Evolutionary conservation across 805 yeast genomes (phyloP), one percentile per base, ranked within the genome.

Genomic region (Saccharomyces paradoxus): DNA sequence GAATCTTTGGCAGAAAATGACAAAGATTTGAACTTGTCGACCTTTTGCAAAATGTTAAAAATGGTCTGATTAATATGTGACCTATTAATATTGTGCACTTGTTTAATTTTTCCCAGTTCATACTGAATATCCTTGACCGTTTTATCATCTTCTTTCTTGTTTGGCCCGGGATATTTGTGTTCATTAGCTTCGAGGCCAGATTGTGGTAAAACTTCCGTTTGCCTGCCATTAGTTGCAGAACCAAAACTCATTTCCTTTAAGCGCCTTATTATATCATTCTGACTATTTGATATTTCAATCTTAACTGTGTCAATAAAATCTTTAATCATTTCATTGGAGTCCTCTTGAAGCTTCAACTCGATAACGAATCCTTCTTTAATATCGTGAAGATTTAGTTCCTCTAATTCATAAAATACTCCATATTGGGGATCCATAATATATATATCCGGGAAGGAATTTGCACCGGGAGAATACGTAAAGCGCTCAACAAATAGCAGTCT

Each of bases 401-500:
- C 97, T 24, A 92, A 70, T 66, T 92, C 97, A 65, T 87, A 94
- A 1, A 85, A 77, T 1, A 90, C 77, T 0, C 79, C 80, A 31
- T 78, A 74, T 2, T 71, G 67, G 0, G 79, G 77, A 56, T 88
- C 95, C 56, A 78, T 82, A 5, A 90, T 76, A 61, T 87, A 86
- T 28, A 94, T 79, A 12, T 84, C 87, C 0, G 98, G 97, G 60
- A 89, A 89, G 1, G 80, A 70, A 12, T 81, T 79, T 0, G 81
- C 69, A 0, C 86, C 85, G 0, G 96, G 94, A 0, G 92, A 79
- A 66, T 86, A 89, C 1, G 92, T 89, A 72, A 90, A 91, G 61
- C 83, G 87, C 63, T 92, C 96, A 5, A 91, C 87, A 64, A 92
- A 92, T 26, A 87, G 71, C 1, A 89, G 75, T 48, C 94, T 77